Evolutionary conservation across 1,139 yeast species (phyloP).

Genomic region (Candida tetrigidarum): DNA sequence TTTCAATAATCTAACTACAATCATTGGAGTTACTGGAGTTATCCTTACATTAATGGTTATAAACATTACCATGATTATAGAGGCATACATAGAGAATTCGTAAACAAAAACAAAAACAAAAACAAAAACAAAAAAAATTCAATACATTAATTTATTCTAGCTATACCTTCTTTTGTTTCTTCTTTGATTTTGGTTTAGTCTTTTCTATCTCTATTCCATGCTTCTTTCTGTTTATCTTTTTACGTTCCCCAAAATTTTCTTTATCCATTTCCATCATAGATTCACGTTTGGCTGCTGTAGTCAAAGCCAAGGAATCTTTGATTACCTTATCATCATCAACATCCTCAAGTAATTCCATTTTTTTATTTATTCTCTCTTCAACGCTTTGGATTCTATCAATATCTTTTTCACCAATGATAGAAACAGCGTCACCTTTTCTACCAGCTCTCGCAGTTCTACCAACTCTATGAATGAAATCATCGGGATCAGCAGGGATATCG

Average conservation of each 20-base stretch:
- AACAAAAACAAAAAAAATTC: too few species aligned
- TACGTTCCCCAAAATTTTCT: conserved; percentile 82
- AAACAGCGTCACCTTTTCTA: conserved; percentile 55
- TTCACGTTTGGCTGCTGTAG: conserved; percentile 86
- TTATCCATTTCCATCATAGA: conserved; percentile 92
- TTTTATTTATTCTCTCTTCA: conserved; percentile 79
- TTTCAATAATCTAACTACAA: conserved; percentile 41
- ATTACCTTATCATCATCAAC: conserved; percentile 80
- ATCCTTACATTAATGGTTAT: conserved; percentile 50
- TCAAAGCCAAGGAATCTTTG: conserved; percentile 65
- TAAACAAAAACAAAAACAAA: too few species aligned
- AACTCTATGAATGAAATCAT: conserved; percentile 96
- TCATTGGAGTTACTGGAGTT: conserved; percentile 36
- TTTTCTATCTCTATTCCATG: conserved; percentile 19
- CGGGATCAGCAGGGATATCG: conserved; percentile 96
- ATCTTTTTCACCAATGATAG: conserved; percentile 86
- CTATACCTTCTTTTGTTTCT: conserved; percentile 13
- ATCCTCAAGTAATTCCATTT: conserved; percentile 72
- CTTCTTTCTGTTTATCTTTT: conserved; percentile 57
- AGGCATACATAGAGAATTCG: conserved; percentile 28
- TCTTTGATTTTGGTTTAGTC: conserved; percentile 11
- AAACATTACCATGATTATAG: conserved; percentile 45
- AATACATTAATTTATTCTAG: background rate
- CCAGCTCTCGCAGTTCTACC: conserved; percentile 99
- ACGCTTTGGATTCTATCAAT: conserved; percentile 81